Base-by-base conservation (phyloP, 192 early-diverging fungal species). In the Coemansia sp. region DNA sequence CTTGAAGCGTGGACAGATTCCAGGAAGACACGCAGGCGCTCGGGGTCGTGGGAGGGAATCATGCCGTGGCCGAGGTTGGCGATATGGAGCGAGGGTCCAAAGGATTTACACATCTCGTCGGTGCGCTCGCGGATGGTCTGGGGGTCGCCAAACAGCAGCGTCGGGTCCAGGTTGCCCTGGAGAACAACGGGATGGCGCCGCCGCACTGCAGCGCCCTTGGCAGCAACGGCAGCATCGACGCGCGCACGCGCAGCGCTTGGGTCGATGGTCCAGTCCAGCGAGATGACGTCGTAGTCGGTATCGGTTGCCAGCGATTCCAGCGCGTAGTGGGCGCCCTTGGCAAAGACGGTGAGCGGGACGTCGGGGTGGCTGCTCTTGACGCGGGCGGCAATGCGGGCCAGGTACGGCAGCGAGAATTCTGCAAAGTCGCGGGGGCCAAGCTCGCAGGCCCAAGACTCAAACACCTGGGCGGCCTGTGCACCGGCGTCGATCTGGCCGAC, bases 21-120 rank as follows among this genome's bases (percentile, higher is more conserved):
- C 38, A 93, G 67, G 65, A 88, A 93, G 40, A 87, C 79, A 23
- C 79, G 82, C 55, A 87, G 71, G 17, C 77, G 83, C 66, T 93
- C 89, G 1, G 89, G 89, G 62, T 88, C 84, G 50, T 90, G 86
- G 25, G 82, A 84, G 14, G 95, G 97, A 66, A 93, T 85, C 86
- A 97, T 95, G 13, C 97, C 97, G 75, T 99, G 97, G 28, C 97
- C 97, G 50, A 99, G 75, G 66, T 99, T 99, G 34, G 89, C 97
- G 75, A 99, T 95, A 59, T 95, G 94, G 50, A 83, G 80, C 30
- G 67, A 45, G 29, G 72, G 81, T 33, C 94, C 92, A 78, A 98
- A 97, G 28, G 63, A 84, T 31, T 83, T 70, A 19, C 97, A 80
- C 95, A 99, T 97, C 29, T 74, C 79, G 56, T 77, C 76, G 6